These are phyloP conservation scores for Euphrasia confusa DNA, from an alignment of 257 asterid species.

Conservation along the genomic window DNA sequence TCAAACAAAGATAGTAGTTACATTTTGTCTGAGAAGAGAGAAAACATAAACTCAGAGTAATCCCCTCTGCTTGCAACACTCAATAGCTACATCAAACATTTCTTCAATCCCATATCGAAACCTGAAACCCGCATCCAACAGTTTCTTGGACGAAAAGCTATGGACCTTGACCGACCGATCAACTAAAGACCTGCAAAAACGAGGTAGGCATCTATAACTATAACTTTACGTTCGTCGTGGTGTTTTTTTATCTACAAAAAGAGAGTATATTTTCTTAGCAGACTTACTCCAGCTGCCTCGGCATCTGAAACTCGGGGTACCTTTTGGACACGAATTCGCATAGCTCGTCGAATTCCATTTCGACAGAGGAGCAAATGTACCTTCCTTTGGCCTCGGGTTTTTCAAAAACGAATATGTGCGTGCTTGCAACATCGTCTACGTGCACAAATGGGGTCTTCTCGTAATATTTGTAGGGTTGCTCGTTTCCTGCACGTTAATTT, in stretches of 20 bases:
- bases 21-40: too few species aligned
- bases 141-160: conserved; percentile 34
- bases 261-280: too few species aligned
- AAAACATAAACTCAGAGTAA: conserved; percentile 41
- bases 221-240: too few species aligned
- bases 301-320: too few species aligned
- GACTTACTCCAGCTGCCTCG: too few species aligned
- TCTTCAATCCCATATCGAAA: background rate
- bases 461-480: background rate
- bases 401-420: background rate
- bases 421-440: conserved; percentile 32
- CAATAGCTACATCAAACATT: background rate
- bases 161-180: too few species aligned
- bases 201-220: too few species aligned
- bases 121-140: conserved; percentile 28
- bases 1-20: too few species aligned
- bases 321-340: too few species aligned
- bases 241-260: too few species aligned
- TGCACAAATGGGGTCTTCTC: conserved; percentile 21
- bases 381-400: conserved; percentile 20
- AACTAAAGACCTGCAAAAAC: too few species aligned
- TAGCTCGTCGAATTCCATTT: background rate
- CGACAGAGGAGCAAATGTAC: conserved; percentile 28
- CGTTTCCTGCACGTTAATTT: conserved; percentile 13
- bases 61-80: background rate